Evolutionary conservation across 2,329 filamentous ascomycete genomes (phyloP).

Genomic region (Septoria linicola): DNA sequence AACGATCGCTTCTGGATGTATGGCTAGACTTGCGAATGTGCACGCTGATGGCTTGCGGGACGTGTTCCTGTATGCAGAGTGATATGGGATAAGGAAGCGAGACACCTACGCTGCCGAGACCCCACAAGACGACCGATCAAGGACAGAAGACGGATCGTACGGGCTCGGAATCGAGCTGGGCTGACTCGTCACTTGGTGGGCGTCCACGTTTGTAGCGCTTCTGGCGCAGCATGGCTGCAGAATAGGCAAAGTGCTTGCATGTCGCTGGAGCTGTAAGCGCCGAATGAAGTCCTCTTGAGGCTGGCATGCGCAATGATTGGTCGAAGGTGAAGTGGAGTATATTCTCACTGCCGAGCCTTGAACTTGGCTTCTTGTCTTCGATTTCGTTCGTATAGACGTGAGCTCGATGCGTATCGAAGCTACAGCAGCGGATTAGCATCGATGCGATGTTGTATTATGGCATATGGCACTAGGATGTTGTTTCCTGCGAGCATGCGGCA

Average conservation of each 20-base stretch:
- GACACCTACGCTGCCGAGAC: conserved; percentile 16
- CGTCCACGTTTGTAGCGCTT: conserved; percentile 15
- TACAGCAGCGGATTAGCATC: too few species aligned
- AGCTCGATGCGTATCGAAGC: too few species aligned
- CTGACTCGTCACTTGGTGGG: conserved; percentile 21
- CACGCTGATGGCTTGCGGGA: neutral
- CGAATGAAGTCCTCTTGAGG: conserved; percentile 23
- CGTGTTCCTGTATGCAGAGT: conserved; percentile 20
- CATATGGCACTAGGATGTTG: neutral
- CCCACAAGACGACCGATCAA: conserved; percentile 15
- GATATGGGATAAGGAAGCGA: conserved; percentile 18
- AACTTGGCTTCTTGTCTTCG: conserved; percentile 8
- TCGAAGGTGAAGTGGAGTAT: conserved; percentile 6
- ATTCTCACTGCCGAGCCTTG: conserved; percentile 10
- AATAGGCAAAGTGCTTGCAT: conserved; percentile 27
- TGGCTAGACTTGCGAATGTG: neutral
- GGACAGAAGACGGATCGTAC: conserved; percentile 4
- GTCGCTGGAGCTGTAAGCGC: conserved; percentile 24
- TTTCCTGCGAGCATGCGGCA: conserved; percentile 6
- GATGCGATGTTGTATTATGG: too few species aligned
- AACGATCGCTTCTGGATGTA: neutral
- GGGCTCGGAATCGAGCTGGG: conserved; percentile 9
- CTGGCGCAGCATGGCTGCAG: conserved; percentile 15
- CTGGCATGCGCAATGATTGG: conserved; percentile 11
- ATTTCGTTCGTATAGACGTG: neutral